Conservation (phyloP, 352 stramenopile species). For the Pythium aristosporum region DNA sequence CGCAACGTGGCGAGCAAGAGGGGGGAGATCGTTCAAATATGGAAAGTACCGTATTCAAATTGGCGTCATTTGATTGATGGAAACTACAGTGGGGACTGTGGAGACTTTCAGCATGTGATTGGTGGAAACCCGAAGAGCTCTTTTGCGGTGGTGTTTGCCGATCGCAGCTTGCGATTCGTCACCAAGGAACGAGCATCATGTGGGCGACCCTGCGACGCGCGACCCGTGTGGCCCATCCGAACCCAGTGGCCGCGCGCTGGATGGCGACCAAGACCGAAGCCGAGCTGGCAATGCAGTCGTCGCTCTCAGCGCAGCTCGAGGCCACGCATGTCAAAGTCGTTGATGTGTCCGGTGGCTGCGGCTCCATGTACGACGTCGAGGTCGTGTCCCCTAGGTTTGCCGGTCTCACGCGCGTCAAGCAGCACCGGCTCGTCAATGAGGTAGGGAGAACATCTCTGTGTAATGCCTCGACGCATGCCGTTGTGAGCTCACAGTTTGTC, state of each 20-base stretch:
- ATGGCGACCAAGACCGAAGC: conserved; percentile 37
- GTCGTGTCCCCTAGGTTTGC: conserved; percentile 78
- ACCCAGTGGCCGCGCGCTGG: conserved; percentile 6
- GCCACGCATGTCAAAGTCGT: conserved; percentile 81
- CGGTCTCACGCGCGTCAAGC: conserved; percentile 82
- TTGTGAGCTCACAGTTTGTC: background rate
- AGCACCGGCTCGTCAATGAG: conserved; percentile 88
- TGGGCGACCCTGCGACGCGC: conserved; percentile 2
- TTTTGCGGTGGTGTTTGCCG: too few species aligned
- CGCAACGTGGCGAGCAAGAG: conserved; percentile 4
- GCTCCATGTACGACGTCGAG: conserved; percentile 88
- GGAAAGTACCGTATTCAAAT: background rate
- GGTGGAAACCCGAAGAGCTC: conserved; percentile 5
- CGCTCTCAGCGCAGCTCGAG: conserved; percentile 55
- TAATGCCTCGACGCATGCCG: background rate
- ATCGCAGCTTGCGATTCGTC: background rate
- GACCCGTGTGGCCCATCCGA: background rate
- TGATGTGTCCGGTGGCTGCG: conserved; percentile 87
- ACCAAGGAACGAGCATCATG: background rate
- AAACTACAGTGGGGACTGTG: background rate
- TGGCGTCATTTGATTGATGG: conserved; percentile 1
- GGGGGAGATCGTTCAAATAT: background rate
- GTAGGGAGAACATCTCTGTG: conserved; percentile 27
- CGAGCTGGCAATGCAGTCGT: conserved; percentile 69
- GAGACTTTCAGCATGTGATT: background rate